A percentile compares a stretch with the other conserved stretches of the same genome.
Evolutionary conservation across 306 rosid species (phyloP).

Genomic region (Clitoria ternatea): DNA sequence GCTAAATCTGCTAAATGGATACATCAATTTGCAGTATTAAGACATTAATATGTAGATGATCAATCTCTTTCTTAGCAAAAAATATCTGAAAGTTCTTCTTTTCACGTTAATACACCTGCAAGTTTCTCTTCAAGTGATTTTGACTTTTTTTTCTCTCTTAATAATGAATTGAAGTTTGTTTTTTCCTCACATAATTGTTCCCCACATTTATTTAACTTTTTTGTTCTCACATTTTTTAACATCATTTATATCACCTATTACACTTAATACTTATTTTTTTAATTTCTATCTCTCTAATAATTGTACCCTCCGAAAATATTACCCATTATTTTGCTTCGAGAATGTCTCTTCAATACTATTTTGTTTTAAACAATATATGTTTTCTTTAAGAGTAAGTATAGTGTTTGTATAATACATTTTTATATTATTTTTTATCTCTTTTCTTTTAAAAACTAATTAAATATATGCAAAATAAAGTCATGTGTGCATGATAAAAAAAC

Average conservation of each 20-base stretch:
- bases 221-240: too few relatives aligned
- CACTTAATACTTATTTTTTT: too few relatives aligned
- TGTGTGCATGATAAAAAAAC: too few relatives aligned
- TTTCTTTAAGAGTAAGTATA: too few relatives aligned
- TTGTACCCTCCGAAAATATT: too few relatives aligned
- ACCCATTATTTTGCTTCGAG: too few relatives aligned
- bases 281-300: too few relatives aligned
- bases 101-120: background rate
- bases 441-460: conserved; percentile 6
- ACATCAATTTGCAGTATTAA: background rate
- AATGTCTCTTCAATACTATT: background rate
- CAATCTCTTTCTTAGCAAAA: background rate
- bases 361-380: background rate
- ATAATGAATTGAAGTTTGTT: too few relatives aligned
- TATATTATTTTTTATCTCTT: conserved; percentile 14
- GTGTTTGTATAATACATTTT: too few relatives aligned
- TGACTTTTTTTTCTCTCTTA: background rate
- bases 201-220: too few relatives aligned
- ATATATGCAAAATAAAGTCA: background rate
- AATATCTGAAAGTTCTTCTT: background rate
- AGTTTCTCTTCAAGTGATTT: background rate
- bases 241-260: too few relatives aligned
- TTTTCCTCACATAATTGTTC: too few relatives aligned
- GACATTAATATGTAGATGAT: background rate
- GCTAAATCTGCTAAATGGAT: background rate